These are phyloP conservation scores for Ceratobasidium sp. DNA, from an alignment of 1,284 basidiomycete genomes.

Conservation along the genomic window DNA sequence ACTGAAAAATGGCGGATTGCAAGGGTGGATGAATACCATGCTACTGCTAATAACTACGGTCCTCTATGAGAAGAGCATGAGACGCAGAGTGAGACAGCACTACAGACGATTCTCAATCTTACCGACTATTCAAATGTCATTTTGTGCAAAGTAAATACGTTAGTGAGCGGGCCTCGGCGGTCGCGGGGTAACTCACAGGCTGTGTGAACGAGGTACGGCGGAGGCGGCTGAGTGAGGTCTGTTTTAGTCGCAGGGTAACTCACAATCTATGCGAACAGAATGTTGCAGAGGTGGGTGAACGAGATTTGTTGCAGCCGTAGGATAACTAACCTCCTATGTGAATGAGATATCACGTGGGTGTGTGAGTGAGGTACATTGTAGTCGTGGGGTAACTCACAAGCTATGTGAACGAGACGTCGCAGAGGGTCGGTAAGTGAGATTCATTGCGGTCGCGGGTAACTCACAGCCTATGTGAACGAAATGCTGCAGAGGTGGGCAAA, in stretches of 20 bases:
- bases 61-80: background rate
- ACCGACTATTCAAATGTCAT: no score
- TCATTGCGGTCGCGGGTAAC: no score
- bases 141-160: background rate
- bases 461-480: background rate
- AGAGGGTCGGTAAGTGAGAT: no score
- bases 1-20: background rate
- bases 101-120: no score
- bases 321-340: background rate
- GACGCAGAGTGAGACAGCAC: no score
- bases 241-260: background rate
- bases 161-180: background rate
- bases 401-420: no score
- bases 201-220: background rate
- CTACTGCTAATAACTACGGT: background rate
- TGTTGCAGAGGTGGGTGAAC: background rate
- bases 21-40: background rate
- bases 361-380: background rate
- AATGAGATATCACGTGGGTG: background rate
- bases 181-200: background rate
- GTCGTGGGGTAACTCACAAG: background rate
- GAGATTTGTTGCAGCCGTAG: background rate
- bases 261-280: background rate
- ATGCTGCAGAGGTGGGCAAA: background rate
- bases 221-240: background rate